phyloP scores from a whole-genome alignment of 140 eudicot species.

The Senecio squalidus region DNA sequence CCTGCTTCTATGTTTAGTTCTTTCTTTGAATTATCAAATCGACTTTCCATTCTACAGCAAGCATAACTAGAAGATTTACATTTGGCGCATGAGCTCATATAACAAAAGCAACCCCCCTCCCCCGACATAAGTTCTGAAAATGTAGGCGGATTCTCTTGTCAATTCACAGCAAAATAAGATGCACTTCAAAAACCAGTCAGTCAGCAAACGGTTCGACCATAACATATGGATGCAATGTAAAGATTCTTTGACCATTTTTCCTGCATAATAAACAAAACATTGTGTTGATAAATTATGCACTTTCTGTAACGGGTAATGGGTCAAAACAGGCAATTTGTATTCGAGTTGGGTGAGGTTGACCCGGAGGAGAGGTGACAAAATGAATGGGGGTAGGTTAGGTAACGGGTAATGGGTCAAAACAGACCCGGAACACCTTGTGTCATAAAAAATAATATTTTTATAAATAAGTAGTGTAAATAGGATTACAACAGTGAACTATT shows the following conservation, averaged over 20 bases:
- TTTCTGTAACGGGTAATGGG: background rate
- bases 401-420: too few relatives aligned
- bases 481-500: too few relatives aligned
- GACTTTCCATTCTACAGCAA: constrained; percentile 24
- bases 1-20: background rate
- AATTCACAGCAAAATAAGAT: constrained; percentile 1
- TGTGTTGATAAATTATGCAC: background rate
- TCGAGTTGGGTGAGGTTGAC: too few relatives aligned
- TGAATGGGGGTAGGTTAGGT: too few relatives aligned
- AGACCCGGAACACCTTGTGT: too few relatives aligned
- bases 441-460: too few relatives aligned
- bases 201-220: constrained; percentile 80
- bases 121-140: constrained; percentile 8
- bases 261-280: constrained; percentile 26
- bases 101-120: constrained; percentile 11
- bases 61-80: constrained; percentile 20
- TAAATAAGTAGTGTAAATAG: too few relatives aligned
- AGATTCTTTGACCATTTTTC: constrained; percentile 88
- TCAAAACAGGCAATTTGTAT: too few relatives aligned
- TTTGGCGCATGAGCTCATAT: constrained; percentile 2
- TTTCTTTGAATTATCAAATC: constrained; percentile 10
- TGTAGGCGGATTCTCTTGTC: background rate
- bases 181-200: constrained; percentile 18
- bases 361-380: too few relatives aligned
- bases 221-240: constrained; percentile 71